These are phyloP conservation scores for Brassica balearica DNA, from an alignment of 441 rosid genomes.

Conservation along the genomic window DNA sequence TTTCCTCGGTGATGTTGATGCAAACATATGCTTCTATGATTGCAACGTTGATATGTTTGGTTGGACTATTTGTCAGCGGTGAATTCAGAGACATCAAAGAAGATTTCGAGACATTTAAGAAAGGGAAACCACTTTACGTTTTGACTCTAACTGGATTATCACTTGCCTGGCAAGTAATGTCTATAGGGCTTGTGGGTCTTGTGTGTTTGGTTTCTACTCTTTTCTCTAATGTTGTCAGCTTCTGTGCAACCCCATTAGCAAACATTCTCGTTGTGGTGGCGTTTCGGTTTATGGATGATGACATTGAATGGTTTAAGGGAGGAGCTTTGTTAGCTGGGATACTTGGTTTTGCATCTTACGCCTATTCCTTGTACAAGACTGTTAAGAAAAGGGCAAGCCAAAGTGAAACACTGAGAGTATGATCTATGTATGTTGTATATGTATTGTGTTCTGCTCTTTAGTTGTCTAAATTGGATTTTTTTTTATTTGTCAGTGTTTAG, in stretches of 20 bases:
- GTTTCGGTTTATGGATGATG: conserved; percentile 45
- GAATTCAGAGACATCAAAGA: conserved; percentile 36
- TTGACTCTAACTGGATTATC: conserved; percentile 38
- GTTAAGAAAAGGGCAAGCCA: conserved; percentile 16
- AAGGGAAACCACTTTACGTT: conserved; percentile 33
- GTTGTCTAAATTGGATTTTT: not conserved
- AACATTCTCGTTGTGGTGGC: conserved; percentile 39
- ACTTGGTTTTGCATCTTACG: conserved; percentile 35
- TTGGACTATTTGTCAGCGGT: conserved; percentile 36
- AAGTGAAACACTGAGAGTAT: conserved; percentile 13
- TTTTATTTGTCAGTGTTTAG: not conserved
- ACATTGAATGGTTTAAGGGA: conserved; percentile 38
- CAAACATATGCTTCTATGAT: conserved; percentile 39
- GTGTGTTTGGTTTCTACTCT: conserved; percentile 42
- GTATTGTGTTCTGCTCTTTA: not conserved
- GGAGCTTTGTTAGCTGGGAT: conserved; percentile 43
- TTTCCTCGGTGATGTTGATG: conserved; percentile 28
- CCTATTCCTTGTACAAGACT: conserved; percentile 33
- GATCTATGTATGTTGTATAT: not conserved
- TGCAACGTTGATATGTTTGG: conserved; percentile 42
- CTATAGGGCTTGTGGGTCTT: conserved; percentile 43
- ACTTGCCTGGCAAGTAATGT: conserved; percentile 45
- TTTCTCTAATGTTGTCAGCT: conserved; percentile 43
- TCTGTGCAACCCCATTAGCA: conserved; percentile 23
- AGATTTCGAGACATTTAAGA: conserved; percentile 34